Evolutionary conservation across 768 basidiomycete genomes (phyloP).

Genomic region (Calocybe cyanea): DNA sequence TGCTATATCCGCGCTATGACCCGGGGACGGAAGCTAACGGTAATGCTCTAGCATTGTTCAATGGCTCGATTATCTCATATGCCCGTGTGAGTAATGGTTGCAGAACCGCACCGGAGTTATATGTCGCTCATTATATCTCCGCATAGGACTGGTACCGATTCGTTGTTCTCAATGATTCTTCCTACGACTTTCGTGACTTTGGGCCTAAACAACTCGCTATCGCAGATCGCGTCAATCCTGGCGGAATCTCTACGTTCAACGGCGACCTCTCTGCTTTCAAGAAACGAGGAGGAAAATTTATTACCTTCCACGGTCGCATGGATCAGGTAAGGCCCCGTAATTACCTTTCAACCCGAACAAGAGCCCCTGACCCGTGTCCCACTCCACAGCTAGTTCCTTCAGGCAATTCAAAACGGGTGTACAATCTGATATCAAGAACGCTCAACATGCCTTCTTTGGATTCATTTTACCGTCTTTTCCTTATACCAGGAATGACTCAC

Average conservation of each 20-base stretch:
- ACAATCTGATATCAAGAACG: conserved; percentile 7
- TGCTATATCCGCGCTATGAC: conserved; percentile 9
- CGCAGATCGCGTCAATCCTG: conserved; percentile 2
- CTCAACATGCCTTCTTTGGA: conserved; percentile 8
- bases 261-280: conserved; percentile 9
- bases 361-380: too few species aligned
- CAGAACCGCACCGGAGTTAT: too few species aligned
- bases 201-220: not conserved
- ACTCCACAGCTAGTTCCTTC: conserved; percentile 7
- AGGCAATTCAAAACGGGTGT: conserved; percentile 10
- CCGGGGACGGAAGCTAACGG: conserved; percentile 11
- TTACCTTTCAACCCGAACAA: too few species aligned
- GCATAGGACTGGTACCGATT: conserved; percentile 10
- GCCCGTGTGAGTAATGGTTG: not conserved
- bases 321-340: conserved; percentile 10
- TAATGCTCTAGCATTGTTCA: not conserved
- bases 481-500: conserved; percentile 13
- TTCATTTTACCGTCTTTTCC: conserved; percentile 12
- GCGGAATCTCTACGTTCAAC: conserved; percentile 8
- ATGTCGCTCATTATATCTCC: not conserved
- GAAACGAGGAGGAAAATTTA: conserved; percentile 9
- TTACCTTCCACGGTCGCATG: conserved; percentile 14
- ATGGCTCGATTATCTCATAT: not conserved
- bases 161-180: conserved; percentile 8
- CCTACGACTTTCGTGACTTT: conserved; percentile 8